These are phyloP conservation scores for Solidago caesia DNA, from an alignment of 129 eudicot genomes.

Conservation along the genomic window DNA sequence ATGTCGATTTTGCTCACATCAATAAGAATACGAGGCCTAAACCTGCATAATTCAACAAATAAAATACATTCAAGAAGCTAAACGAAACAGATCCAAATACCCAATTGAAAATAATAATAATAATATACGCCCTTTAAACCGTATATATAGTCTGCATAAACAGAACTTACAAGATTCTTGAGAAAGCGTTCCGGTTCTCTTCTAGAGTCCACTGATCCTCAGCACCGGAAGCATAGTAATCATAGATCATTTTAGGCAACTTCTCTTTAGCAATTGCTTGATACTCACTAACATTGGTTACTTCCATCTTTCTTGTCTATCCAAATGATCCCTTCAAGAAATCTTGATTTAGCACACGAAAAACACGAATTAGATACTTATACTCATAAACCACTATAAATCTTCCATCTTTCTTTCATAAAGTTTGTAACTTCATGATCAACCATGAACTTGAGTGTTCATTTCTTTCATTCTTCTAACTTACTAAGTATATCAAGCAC, in stretches of 20 bases:
- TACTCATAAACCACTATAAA: conserved; percentile 2
- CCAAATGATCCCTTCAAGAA: conserved; percentile 25
- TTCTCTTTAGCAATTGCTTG: conserved; percentile 86
- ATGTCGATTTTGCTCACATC: conserved; percentile 93
- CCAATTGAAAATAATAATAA: neutral
- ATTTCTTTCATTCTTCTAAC: neutral
- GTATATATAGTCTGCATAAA: neutral
- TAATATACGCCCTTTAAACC: neutral
- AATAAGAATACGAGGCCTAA: conserved; percentile 87
- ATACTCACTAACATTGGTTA: conserved; percentile 82
- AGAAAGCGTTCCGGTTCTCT: conserved; percentile 87
- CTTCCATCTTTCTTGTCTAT: conserved; percentile 45
- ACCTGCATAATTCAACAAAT: conserved; percentile 39
- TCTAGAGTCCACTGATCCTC: conserved; percentile 94
- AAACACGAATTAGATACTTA: conserved; percentile 15
- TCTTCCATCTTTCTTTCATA: conserved; percentile 8
- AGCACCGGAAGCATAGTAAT: conserved; percentile 96
- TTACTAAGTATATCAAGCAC: too few species aligned
- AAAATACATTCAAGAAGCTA: conserved; percentile 9
- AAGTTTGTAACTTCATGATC: conserved; percentile 1
- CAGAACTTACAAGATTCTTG: conserved; percentile 76
- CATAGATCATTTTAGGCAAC: conserved; percentile 89
- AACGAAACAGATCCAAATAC: neutral
- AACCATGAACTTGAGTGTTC: conserved; percentile 14
- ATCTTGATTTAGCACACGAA: conserved; percentile 24